These are phyloP conservation scores for Ascochyta pisi DNA, from an alignment of 2,329 filamentous ascomycete genomes.

Conservation along the genomic window DNA sequence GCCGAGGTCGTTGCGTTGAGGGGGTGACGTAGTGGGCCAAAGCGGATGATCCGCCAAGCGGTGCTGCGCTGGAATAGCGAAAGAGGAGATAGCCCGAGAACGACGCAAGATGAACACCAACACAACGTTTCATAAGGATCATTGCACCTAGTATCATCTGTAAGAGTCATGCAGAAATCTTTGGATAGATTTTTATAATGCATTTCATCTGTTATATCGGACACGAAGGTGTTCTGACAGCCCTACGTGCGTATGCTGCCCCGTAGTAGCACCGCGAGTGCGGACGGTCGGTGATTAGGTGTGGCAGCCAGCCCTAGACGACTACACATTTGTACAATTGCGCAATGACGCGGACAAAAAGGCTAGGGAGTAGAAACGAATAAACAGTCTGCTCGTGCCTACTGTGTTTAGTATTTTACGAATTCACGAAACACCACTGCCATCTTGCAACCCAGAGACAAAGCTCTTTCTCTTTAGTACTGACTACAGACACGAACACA, in stretches of 20 bases:
- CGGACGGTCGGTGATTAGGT: slow-evolving; percentile 13
- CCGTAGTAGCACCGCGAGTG: neutral
- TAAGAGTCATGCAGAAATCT: neutral
- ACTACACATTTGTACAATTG: neutral
- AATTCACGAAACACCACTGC: neutral
- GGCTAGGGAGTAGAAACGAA: neutral
- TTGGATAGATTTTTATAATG: neutral
- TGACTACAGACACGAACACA: neutral
- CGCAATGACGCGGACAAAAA: slow-evolving; percentile 14
- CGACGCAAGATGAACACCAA: neutral
- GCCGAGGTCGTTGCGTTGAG: slow-evolving; percentile 1
- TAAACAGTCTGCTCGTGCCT: slow-evolving; percentile 5
- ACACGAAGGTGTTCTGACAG: neutral
- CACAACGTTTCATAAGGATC: no score
- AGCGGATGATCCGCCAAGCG: slow-evolving; percentile 10
- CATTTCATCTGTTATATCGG: neutral
- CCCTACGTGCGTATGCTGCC: neutral
- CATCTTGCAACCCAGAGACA: neutral
- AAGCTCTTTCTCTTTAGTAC: neutral
- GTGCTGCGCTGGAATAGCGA: neutral
- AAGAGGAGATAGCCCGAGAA: no score
- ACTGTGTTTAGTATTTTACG: neutral
- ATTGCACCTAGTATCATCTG: neutral
- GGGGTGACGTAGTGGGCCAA: slow-evolving; percentile 6
- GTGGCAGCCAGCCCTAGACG: slow-evolving; percentile 1